Conservation (phyloP, 495 filamentous ascomycete genomes). For the Xylaria longipes region DNA sequence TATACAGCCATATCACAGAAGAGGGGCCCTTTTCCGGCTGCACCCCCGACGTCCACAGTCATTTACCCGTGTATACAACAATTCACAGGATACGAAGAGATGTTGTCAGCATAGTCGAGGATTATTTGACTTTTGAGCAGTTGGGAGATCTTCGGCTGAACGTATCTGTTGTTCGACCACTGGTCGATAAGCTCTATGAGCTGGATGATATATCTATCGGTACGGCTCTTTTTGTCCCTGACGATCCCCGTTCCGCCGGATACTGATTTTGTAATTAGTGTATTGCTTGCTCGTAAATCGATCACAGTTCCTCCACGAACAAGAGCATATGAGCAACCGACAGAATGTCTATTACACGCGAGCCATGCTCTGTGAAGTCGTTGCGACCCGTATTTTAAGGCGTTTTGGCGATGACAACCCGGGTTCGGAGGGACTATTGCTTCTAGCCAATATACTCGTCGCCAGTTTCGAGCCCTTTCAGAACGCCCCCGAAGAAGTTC, state of each 20-base stretch:
- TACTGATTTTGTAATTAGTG: constrained; percentile 39
- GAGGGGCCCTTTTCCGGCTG: constrained; percentile 34
- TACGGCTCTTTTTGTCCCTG: constrained; percentile 32
- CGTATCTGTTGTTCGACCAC: constrained; percentile 68
- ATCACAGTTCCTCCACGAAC: constrained; percentile 70
- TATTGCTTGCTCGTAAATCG: constrained; percentile 78
- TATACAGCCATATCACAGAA: constrained; percentile 30
- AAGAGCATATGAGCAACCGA: constrained; percentile 67
- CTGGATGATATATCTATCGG: constrained; percentile 70
- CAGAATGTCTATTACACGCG: constrained; percentile 73
- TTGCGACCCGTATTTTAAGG: constrained; percentile 69
- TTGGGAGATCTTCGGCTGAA: constrained; percentile 73
- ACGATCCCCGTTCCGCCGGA: constrained; percentile 23
- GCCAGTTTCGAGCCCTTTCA: constrained; percentile 77
- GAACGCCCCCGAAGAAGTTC: constrained; percentile 65
- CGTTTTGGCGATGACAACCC: constrained; percentile 72
- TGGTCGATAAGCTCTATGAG: constrained; percentile 74
- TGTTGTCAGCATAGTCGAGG: constrained; percentile 58
- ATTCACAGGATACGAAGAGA: constrained; percentile 60
- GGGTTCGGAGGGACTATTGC: constrained; percentile 66
- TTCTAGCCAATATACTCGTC: constrained; percentile 72
- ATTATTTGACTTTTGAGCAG: constrained; percentile 67
- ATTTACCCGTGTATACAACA: constrained; percentile 60
- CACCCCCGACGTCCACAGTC: constrained; percentile 43
- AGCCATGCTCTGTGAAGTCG: constrained; percentile 71